Conservation (phyloP, 768 basidiomycete species). For the Suillus weaverae region DNA sequence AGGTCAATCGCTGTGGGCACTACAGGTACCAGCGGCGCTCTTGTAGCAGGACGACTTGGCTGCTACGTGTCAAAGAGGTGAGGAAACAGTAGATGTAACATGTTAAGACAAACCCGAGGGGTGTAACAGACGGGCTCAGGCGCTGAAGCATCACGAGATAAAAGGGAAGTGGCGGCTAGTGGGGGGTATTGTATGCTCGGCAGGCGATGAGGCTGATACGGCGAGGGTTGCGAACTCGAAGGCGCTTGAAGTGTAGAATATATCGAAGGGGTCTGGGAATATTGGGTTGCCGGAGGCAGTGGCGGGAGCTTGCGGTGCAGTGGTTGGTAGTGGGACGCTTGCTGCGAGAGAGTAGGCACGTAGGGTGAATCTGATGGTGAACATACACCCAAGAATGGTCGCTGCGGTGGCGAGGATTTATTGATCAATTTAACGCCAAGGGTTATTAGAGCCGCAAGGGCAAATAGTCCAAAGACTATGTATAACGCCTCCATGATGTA, state of each 20-base stretch:
- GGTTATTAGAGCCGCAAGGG: neutral
- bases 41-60: neutral
- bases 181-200: neutral
- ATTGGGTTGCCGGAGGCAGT: neutral
- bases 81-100: neutral
- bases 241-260: neutral
- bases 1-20: neutral
- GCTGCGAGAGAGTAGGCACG: neutral
- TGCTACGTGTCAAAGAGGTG: neutral
- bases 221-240: neutral
- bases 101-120: neutral
- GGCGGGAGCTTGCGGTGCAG: neutral
- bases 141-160: neutral
- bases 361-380: neutral
- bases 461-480: neutral
- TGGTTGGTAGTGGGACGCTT: neutral
- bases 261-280: neutral
- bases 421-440: neutral
- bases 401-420: neutral
- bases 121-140: neutral
- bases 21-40: neutral
- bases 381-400: neutral
- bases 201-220: neutral
- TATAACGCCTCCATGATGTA: neutral
- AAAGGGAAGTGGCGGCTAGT: neutral